A percentile compares a stretch with the other conserved stretches of the same genome.
These are phyloP conservation scores for Hygrophoropsis aurantiaca DNA, from an alignment of 768 basidiomycete genomes.

Conservation along the genomic window DNA sequence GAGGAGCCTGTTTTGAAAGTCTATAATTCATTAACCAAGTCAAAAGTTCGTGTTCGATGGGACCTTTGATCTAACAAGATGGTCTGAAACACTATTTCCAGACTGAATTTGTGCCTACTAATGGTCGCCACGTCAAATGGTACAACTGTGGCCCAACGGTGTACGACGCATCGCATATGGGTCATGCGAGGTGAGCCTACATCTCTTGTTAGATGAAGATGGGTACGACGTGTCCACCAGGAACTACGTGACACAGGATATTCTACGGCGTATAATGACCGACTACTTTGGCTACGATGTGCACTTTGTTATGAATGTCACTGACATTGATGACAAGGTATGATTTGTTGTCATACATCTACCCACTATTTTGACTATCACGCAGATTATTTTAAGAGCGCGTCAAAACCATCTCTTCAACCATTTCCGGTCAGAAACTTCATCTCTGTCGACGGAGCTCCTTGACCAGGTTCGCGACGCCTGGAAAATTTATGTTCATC, in stretches of 20 bases:
- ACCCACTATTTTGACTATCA: slow-evolving; percentile 5
- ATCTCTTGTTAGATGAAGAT: slow-evolving; percentile 1
- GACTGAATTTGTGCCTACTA: slow-evolving; percentile 74
- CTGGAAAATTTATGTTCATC: slow-evolving; percentile 64
- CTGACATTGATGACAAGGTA: slow-evolving; percentile 99
- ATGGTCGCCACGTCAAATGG: slow-evolving; percentile 86
- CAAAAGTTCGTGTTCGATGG: slow-evolving; percentile 63
- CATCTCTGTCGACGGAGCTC: slow-evolving; percentile 54
- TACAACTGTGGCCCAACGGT: slow-evolving; percentile 99
- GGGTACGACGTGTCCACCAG: slow-evolving; percentile 39
- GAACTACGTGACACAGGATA: slow-evolving; percentile 96
- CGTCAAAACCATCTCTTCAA: slow-evolving; percentile 76
- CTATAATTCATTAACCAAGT: slow-evolving; percentile 90
- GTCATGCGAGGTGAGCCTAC: slow-evolving; percentile 81
- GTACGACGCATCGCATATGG: slow-evolving; percentile 98
- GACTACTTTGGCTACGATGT: slow-evolving; percentile 98
- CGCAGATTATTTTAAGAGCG: slow-evolving; percentile 89
- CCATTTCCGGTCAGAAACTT: slow-evolving; percentile 55
- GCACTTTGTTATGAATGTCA: slow-evolving; percentile 99
- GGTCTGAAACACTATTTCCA: slow-evolving; percentile 27
- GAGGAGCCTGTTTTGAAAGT: slow-evolving; percentile 62
- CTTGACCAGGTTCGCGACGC: slow-evolving; percentile 56
- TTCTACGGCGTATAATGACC: slow-evolving; percentile 83
- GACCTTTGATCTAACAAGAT: background rate
- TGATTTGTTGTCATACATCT: slow-evolving; percentile 10